phyloP scores from a whole-genome alignment of 208 protist species.

The Crithidia bombi region DNA sequence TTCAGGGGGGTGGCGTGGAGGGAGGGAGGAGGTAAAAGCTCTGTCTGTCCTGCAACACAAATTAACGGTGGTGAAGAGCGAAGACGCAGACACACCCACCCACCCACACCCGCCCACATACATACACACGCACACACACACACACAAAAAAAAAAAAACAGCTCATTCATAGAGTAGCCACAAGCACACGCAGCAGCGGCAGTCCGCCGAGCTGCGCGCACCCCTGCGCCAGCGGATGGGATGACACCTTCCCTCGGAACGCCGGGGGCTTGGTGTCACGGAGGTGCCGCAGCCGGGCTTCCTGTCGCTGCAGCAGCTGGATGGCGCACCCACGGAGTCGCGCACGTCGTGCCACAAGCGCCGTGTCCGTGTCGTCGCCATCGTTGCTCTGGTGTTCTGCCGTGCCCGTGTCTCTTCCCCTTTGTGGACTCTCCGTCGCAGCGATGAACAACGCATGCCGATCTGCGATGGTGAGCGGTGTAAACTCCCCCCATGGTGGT shows the following conservation, averaged over 20 bases:
- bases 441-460: too few species aligned
- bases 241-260: not conserved
- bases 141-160: too few species aligned
- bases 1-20: too few species aligned
- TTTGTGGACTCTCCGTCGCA: not conserved
- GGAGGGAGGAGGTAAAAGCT: too few species aligned
- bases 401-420: not conserved
- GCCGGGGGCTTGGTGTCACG: conserved; percentile 11
- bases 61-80: too few species aligned
- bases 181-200: conserved; percentile 19
- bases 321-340: not conserved
- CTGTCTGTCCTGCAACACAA: too few species aligned
- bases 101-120: not conserved
- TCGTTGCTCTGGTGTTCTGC: not conserved
- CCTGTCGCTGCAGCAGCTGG: conserved; percentile 9
- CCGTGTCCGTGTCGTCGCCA: not conserved
- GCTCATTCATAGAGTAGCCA: conserved; percentile 5
- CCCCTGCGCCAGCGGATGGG: conserved; percentile 12
- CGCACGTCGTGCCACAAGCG: conserved; percentile 1
- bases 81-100: too few species aligned
- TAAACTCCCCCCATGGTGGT: conserved; percentile 13
- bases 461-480: not conserved
- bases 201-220: conserved; percentile 25
- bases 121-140: not conserved
- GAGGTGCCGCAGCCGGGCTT: conserved; percentile 13